Conservation (phyloP, 352 stramenopile genomes). For the Phytopythium sindhum region DNA sequence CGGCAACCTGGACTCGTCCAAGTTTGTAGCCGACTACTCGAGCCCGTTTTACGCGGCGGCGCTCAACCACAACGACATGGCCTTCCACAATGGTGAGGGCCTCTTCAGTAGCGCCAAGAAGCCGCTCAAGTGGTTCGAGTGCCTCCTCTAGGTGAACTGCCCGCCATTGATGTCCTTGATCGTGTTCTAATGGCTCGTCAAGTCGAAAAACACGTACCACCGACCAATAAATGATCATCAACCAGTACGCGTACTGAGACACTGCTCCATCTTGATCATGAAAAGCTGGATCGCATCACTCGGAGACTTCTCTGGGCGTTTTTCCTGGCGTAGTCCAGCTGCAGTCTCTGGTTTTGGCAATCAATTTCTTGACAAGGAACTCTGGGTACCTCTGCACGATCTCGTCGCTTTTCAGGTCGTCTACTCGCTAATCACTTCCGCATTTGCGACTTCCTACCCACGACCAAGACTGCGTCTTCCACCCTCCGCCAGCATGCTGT, state of each 20-base stretch:
- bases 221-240: too few species aligned
- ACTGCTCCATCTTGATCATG: too few species aligned
- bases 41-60: conserved; percentile 51
- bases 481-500: neutral
- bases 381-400: neutral
- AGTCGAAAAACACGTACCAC: too few species aligned
- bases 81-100: conserved; percentile 55
- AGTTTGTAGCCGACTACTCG: conserved; percentile 29
- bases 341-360: neutral
- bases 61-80: conserved; percentile 55
- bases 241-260: too few species aligned
- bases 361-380: neutral
- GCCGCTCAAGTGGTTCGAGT: conserved; percentile 64
- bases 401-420: neutral
- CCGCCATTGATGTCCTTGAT: too few species aligned
- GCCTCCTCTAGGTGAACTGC: conserved; percentile 22
- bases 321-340: neutral
- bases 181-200: too few species aligned
- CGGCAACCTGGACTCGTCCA: conserved; percentile 25
- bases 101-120: conserved; percentile 48
- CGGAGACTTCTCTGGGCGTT: too few species aligned
- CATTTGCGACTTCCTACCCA: neutral
- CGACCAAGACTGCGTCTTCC: neutral
- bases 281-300: too few species aligned
- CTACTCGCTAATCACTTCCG: neutral